Base-by-base conservation (phyloP, 1,284 basidiomycete species). In the Pseudozyma pruni region DNA sequence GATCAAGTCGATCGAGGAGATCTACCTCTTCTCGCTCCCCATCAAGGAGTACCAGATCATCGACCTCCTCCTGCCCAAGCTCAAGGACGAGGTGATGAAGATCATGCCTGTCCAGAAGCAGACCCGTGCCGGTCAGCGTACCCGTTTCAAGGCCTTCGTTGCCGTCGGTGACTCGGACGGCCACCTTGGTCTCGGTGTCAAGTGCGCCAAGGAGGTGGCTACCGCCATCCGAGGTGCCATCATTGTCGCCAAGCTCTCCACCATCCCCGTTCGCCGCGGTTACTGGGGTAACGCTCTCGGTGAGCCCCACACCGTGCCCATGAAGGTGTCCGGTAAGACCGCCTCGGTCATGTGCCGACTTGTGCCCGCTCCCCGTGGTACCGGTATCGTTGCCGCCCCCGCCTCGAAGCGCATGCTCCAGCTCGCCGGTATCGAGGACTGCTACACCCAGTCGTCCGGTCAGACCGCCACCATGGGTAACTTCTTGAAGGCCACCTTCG, bases 61-160 rank as follows among this genome's bases (percentile, higher is more conserved):
- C 45, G 80, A 82, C 78, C 66, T 82, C 10, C 68, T 82, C n/a
- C 71, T 82, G 34, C 80, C 80, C 71, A 80, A 80, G 74, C 76
- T 82, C 60, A 81, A 80, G 67, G 83, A 98, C 83, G 95, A 98
- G 86, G 95, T 99, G 77, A 98, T 99, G 96, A 96, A 95, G 86
- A 98, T 99, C 85, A 94, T 94, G 91, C 96, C 96, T 79, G 96
- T 99, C 67, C 96, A 98, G 87, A 99, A 99, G 87, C 96, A 99
- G 86, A 99, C 96, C 69, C 94, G 93, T 83, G 96, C 96, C 81
- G 96, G 96, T 86, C 96, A 99, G 86, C 93, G 96, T 81, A 99
- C 96, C 72, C 91, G 95, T 75, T 99, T 99, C 90, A 98, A 99
- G 88, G 95, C 96, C 33, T 98, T 98, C 86, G 96, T 98, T 82